Percentiles rank a stretch among this genome's conserved stretches.
Conservation (phyloP, 73 alveolate genomes). For the Tetrahymena thermophila region DNA sequence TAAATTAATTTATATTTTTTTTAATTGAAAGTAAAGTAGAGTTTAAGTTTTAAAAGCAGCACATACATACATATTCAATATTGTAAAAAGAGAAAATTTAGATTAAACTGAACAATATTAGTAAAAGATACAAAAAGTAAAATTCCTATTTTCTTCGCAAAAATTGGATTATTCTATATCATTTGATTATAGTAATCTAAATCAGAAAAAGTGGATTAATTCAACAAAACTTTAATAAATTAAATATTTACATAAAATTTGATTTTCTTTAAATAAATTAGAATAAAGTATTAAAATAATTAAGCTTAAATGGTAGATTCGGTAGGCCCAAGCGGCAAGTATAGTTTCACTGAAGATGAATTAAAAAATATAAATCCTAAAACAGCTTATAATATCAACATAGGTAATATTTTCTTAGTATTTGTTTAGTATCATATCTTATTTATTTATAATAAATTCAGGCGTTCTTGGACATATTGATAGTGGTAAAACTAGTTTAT, state of each 20-base stretch:
- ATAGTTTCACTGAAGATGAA: not conserved
- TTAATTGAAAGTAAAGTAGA: too few relatives aligned
- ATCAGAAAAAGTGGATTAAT: not conserved
- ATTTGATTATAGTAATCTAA: too few relatives aligned
- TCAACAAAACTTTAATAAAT: not conserved
- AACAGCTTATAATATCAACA: not conserved
- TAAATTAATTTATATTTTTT: too few relatives aligned
- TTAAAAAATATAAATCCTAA: not conserved
- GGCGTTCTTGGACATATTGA: constrained; percentile 99
- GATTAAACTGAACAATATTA: too few relatives aligned
- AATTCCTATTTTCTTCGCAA: not conserved
- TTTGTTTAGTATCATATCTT: not conserved
- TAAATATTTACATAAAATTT: too few relatives aligned
- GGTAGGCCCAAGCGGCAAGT: not conserved
- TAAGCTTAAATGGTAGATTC: not conserved
- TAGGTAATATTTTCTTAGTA: not conserved
- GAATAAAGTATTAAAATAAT: too few relatives aligned
- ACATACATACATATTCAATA: not conserved
- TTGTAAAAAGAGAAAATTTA: too few relatives aligned
- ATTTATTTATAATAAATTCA: constrained; percentile 61
- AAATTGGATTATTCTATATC: too few relatives aligned
- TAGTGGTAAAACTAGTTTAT: constrained; percentile 95
- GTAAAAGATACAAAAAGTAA: not conserved
- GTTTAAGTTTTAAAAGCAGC: not conserved
- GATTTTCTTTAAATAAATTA: not conserved